Evolutionary conservation across 2,329 filamentous ascomycete genomes (phyloP).

Genomic region (Sporothrix humicola): DNA sequence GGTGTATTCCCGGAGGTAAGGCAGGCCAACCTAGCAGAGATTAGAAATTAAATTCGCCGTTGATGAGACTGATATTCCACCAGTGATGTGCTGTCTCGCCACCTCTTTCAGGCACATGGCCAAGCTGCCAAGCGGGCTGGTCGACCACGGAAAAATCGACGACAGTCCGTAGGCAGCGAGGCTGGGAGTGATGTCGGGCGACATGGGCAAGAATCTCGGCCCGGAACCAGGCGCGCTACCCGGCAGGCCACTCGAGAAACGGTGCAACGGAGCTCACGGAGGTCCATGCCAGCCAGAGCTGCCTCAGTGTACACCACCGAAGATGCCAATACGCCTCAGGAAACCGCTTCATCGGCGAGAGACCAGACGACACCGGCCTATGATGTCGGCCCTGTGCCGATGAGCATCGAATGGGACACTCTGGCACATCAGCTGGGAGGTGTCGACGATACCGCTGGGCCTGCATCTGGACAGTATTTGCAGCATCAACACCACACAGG

Average conservation of each 20-base stretch:
- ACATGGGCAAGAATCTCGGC: neutral
- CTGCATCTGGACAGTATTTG: neutral
- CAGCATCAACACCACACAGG: neutral
- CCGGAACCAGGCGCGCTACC: neutral
- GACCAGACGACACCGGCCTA: neutral
- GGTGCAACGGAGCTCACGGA: neutral
- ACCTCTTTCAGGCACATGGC: slow-evolving; percentile 19
- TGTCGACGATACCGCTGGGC: neutral
- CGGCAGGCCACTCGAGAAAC: neutral
- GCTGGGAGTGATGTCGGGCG: neutral
- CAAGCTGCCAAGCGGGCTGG: slow-evolving; percentile 11
- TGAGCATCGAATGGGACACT: slow-evolving; percentile 6
- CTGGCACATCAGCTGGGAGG: neutral
- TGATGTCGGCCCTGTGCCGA: neutral
- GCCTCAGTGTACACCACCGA: neutral
- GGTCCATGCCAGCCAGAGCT: neutral
- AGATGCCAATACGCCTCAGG: neutral
- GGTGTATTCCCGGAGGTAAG: slow-evolving; percentile 18
- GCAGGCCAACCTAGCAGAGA: neutral
- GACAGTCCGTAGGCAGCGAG: neutral
- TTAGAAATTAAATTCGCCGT: neutral
- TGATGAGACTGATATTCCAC: neutral
- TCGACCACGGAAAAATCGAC: slow-evolving; percentile 12
- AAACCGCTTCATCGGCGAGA: neutral
- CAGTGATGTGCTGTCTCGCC: slow-evolving; percentile 22